Conservation (phyloP, 208 protist genomes). For the Acanthamoeba triangularis region DNA sequence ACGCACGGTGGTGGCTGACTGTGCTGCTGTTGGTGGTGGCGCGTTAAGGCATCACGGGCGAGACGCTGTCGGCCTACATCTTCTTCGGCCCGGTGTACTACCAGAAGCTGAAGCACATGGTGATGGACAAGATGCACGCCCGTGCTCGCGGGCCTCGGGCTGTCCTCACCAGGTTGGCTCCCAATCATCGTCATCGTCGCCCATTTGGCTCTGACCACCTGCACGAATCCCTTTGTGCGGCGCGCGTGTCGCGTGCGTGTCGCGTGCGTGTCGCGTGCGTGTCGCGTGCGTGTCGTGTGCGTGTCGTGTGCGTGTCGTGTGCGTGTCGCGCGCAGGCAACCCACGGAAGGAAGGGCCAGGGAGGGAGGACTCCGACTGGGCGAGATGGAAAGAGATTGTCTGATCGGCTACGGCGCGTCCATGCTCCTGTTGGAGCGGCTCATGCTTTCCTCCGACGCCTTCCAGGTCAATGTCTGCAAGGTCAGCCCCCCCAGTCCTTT, state of each 20-base stretch:
- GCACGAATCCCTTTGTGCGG: too few relatives aligned
- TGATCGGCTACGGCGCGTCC: slow-evolving; percentile 93
- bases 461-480: slow-evolving; percentile 97
- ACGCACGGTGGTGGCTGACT: too few relatives aligned
- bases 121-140: slow-evolving; percentile 99
- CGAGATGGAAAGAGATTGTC: slow-evolving; percentile 99
- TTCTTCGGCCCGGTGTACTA: slow-evolving; percentile 99
- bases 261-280: too few relatives aligned
- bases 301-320: neutral
- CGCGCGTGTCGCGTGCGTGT: too few relatives aligned
- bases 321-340: slow-evolving; percentile 98
- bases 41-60: slow-evolving; percentile 99
- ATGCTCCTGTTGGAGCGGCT: slow-evolving; percentile 98
- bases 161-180: neutral
- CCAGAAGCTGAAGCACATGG: slow-evolving; percentile 99
- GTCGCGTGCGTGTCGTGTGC: too few relatives aligned
- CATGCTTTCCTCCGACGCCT: slow-evolving; percentile 98
- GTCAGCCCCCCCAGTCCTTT: slow-evolving; percentile 44
- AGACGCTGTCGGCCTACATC: slow-evolving; percentile 98
- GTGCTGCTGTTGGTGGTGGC: too few relatives aligned
- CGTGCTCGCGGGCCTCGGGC: slow-evolving; percentile 92
- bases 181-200: neutral
- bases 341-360: slow-evolving; percentile 98
- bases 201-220: neutral
- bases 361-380: slow-evolving; percentile 99